Evolutionary conservation across 768 basidiomycete species (phyloP).

Genomic region (Pleurotus giganteus): DNA sequence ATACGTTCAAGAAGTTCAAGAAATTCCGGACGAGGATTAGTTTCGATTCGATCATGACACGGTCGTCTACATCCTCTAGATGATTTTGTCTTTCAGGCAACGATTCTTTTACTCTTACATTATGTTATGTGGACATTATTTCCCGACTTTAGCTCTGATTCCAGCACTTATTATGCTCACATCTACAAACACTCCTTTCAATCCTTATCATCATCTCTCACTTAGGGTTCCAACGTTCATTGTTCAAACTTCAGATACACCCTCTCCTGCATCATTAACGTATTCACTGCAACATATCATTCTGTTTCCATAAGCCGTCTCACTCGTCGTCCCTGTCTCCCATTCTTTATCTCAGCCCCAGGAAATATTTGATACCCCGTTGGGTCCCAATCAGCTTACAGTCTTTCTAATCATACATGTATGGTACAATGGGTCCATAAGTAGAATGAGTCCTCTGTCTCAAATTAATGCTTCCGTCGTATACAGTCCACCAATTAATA

Average conservation of each 20-base stretch:
- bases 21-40: constrained; percentile 53
- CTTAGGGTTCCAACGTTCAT: not conserved
- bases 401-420: not conserved
- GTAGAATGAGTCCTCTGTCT: not conserved
- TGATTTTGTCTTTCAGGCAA: not conserved
- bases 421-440: not conserved
- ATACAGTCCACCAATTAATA: too few species aligned
- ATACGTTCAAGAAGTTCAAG: constrained; percentile 40
- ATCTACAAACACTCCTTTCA: constrained; percentile 4
- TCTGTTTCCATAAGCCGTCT: constrained; percentile 5
- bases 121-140: not conserved
- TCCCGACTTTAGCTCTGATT: not conserved
- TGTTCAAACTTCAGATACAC: not conserved
- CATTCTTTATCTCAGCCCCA: not conserved
- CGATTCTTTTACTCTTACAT: too few species aligned
- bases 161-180: not conserved
- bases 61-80: not conserved
- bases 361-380: not conserved
- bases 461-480: too few species aligned
- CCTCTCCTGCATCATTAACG: not conserved
- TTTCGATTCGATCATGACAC: not conserved
- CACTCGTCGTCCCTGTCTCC: not conserved
- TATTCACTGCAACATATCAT: constrained; percentile 9
- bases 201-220: not conserved
- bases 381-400: not conserved